Evolutionary conservation across 1,284 basidiomycete genomes (phyloP).

Genomic region (Sporisorium scitamineum): DNA sequence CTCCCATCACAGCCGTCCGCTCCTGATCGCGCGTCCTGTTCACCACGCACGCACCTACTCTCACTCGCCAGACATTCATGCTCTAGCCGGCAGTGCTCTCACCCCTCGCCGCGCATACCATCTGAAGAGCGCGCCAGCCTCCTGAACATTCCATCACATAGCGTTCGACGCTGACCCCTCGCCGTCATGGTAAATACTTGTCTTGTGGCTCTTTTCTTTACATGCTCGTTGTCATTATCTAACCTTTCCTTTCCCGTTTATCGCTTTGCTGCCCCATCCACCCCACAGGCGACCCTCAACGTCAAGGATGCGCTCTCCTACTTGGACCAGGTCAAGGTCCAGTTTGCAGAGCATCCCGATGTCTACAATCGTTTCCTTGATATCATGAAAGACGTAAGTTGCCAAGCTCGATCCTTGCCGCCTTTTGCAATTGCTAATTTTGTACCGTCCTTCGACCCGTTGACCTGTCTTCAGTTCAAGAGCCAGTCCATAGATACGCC

Average conservation of each 20-base stretch:
- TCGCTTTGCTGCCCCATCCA: too few relatives aligned
- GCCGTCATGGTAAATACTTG: conserved; percentile 39
- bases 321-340: conserved; percentile 89
- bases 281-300: conserved; percentile 67
- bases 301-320: conserved; percentile 93
- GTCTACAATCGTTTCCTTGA: conserved; percentile 98
- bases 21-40: background rate
- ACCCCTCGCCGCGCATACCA: background rate
- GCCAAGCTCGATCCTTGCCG: background rate
- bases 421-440: background rate
- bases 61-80: conserved; percentile 2
- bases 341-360: conserved; percentile 91
- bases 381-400: conserved; percentile 89
- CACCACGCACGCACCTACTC: background rate
- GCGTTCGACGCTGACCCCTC: conserved; percentile 23
- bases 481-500: conserved; percentile 86
- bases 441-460: background rate
- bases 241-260: background rate
- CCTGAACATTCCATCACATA: background rate
- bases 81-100: background rate
- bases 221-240: background rate
- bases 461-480: conserved; percentile 66
- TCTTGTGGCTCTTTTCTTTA: background rate
- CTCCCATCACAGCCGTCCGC: background rate
- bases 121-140: background rate